Evolutionary conservation across 1,284 basidiomycete species (phyloP).

Genomic region (Singerocomus rubriflavus): DNA sequence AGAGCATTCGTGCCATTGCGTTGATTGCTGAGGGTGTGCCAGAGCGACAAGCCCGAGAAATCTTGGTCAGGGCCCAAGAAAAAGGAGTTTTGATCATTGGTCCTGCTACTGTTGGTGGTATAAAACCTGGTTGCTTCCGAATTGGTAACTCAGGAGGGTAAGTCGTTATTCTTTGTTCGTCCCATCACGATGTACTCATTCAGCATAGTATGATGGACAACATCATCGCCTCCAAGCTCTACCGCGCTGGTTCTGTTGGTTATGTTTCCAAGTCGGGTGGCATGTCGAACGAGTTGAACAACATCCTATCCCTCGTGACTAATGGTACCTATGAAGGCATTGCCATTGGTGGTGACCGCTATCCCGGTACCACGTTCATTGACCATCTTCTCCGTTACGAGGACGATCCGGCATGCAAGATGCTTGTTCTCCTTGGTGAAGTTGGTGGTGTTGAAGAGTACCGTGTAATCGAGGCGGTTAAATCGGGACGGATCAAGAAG

Average conservation of each 20-base stretch:
- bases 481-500: slow-evolving; percentile 92
- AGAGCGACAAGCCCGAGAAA: slow-evolving; percentile 95
- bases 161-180: slow-evolving; percentile 23
- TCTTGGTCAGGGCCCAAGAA: slow-evolving; percentile 84
- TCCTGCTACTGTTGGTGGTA: slow-evolving; percentile 98
- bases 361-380: slow-evolving; percentile 98
- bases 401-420: slow-evolving; percentile 96
- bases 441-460: slow-evolving; percentile 99
- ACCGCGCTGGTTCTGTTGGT: slow-evolving; percentile 95
- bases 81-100: slow-evolving; percentile 96
- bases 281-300: slow-evolving; percentile 99
- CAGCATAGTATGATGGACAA: slow-evolving; percentile 95
- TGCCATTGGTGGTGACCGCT: slow-evolving; percentile 98
- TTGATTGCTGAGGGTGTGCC: slow-evolving; percentile 99
- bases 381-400: slow-evolving; percentile 98
- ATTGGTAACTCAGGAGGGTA: slow-evolving; percentile 98
- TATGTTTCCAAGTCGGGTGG: slow-evolving; percentile 99
- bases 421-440: slow-evolving; percentile 97
- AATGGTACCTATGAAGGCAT: slow-evolving; percentile 99
- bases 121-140: slow-evolving; percentile 99
- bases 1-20: slow-evolving; percentile 75
- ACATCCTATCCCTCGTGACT: slow-evolving; percentile 96
- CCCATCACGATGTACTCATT: slow-evolving; percentile 5
- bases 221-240: slow-evolving; percentile 98
- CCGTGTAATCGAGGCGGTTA: slow-evolving; percentile 97